These are phyloP conservation scores for Aureobasidium sp. DNA, from an alignment of 2,329 filamentous ascomycete species.

Conservation along the genomic window DNA sequence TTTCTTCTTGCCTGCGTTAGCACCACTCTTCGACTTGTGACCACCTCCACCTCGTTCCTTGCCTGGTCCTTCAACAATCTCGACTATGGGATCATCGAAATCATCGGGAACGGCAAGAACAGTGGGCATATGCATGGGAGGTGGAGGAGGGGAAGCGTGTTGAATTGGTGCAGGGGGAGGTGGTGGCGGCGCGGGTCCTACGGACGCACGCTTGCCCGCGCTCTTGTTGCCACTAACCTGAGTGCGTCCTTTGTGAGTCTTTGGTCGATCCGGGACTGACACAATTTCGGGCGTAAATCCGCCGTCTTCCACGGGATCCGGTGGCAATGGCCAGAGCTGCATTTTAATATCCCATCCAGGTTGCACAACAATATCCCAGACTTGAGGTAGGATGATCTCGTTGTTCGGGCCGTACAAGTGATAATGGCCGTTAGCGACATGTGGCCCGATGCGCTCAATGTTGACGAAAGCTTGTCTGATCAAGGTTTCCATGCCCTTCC, in stretches of 20 bases:
- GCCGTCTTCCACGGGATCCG: slow-evolving; percentile 22
- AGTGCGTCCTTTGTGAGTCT: background rate
- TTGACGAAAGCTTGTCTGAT: slow-evolving; percentile 45
- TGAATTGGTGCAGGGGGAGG: background rate
- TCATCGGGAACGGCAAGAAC: background rate
- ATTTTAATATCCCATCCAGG: slow-evolving; percentile 44
- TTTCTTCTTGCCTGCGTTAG: slow-evolving; percentile 3
- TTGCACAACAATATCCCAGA: slow-evolving; percentile 43
- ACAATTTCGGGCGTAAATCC: too few relatives aligned
- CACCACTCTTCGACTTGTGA: background rate
- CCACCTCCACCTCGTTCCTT: background rate
- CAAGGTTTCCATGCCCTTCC: slow-evolving; percentile 43
- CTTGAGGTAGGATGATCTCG: slow-evolving; percentile 44
- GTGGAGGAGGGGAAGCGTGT: background rate
- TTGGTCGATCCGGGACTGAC: background rate
- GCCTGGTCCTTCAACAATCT: background rate
- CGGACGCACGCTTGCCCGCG: slow-evolving; percentile 10
- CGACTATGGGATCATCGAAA: background rate
- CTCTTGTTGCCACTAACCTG: slow-evolving; percentile 12
- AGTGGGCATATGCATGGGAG: background rate
- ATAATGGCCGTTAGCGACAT: slow-evolving; percentile 42
- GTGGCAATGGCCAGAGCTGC: slow-evolving; percentile 43
- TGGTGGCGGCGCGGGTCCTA: background rate
- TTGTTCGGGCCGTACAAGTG: slow-evolving; percentile 42
- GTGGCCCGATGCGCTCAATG: slow-evolving; percentile 39